Conservation (phyloP, 2,329 filamentous ascomycete genomes). For the Penicillium sp. region DNA sequence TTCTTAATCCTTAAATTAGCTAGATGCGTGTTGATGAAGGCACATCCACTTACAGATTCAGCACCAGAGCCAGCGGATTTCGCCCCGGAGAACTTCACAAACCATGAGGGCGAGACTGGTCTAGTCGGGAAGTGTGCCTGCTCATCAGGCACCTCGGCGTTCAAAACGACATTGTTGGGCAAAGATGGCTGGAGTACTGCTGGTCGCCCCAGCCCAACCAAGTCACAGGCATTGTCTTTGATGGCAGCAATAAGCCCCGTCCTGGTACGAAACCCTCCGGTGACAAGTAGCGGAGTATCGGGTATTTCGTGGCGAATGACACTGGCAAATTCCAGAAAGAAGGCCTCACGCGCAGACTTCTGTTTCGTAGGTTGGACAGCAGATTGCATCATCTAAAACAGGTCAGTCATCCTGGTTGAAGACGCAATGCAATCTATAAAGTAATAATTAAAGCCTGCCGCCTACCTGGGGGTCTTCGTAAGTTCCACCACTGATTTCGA, state of each 20-base stretch:
- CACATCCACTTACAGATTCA: background rate
- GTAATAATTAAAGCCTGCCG: background rate
- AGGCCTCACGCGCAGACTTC: constrained; percentile 55
- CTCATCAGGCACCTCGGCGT: background rate
- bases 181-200: constrained; percentile 8
- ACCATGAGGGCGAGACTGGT: background rate
- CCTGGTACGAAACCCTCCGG: constrained; percentile 1
- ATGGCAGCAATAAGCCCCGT: background rate
- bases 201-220: constrained; percentile 2
- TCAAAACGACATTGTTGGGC: background rate
- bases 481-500: constrained; percentile 62
- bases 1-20: background rate
- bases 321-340: constrained; percentile 25
- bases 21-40: background rate
- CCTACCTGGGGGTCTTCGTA: constrained; percentile 51
- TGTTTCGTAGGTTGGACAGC: background rate
- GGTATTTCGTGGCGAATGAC: background rate
- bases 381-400: constrained; percentile 32
- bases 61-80: background rate
- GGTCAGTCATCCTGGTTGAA: constrained; percentile 1
- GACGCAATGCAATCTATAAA: constrained; percentile 14
- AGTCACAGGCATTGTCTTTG: background rate
- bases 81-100: background rate
- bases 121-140: background rate
- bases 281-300: background rate